Evolutionary conservation across 306 rosid genomes (phyloP).

Genomic region (Acacia acuminata): DNA sequence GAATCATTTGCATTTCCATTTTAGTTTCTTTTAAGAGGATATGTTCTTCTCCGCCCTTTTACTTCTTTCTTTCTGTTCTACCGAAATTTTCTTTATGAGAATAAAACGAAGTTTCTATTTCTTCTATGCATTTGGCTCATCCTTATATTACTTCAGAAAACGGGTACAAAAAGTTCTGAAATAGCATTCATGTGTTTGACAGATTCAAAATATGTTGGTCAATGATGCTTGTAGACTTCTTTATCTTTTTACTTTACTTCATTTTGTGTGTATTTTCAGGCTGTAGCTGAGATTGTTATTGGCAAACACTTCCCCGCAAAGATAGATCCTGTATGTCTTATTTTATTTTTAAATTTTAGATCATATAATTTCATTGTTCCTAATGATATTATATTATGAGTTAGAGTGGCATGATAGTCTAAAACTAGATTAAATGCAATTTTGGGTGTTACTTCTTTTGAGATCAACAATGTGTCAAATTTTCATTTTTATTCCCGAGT

Average conservation of each 20-base stretch:
- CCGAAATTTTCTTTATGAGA: neutral
- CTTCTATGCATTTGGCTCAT: neutral
- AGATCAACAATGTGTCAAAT: neutral
- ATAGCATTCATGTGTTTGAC: neutral
- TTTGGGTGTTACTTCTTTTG: neutral
- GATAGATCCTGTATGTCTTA: conserved; percentile 65
- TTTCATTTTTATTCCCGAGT: neutral
- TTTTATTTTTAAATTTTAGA: conserved; percentile 4
- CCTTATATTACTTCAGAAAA: neutral
- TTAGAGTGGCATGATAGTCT: neutral
- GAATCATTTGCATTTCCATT: conserved; percentile 7
- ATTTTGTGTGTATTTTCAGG: conserved; percentile 56
- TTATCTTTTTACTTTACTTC: conserved; percentile 1
- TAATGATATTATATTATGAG: neutral
- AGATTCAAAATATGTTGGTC: conserved; percentile 9
- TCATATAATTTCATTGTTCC: neutral
- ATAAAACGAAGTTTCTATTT: neutral
- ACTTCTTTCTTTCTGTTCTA: conserved; percentile 4
- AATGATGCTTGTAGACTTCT: conserved; percentile 1
- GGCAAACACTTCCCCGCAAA: conserved; percentile 55
- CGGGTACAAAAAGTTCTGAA: neutral
- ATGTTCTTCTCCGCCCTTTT: neutral
- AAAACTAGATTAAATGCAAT: conserved; percentile 9
- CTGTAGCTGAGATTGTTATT: conserved; percentile 66
- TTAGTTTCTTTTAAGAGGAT: neutral